Base-by-base conservation (phyloP, 129 eudicot genomes). In the Sambucus nigra region DNA sequence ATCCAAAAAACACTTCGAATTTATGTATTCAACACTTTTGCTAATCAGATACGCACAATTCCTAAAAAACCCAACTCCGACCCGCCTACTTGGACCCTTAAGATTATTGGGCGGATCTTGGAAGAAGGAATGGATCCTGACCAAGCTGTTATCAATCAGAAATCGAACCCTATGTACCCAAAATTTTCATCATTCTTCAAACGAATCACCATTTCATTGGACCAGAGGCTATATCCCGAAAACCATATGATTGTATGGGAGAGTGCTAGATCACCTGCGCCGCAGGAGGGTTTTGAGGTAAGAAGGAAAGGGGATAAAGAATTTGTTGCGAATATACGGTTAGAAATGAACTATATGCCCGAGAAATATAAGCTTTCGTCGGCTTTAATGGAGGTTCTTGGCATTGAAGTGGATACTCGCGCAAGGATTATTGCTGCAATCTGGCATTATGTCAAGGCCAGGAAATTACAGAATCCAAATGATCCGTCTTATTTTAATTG, bases 121-220 rank as follows among this genome's bases (percentile, higher is more conserved):
- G 98, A 91, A 73, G 98, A 89, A 15, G 98, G 98, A 24, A 57
- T 82, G 75, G 95, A 91, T 66, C 78, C 86, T 9, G 98, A 91
- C 29, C 94, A 85, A 52, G 94, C 82, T 69, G 93, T 81, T 0
- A 50, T 73, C 71, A 70, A 63, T 65, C 82, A 76, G 76, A 85
- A 69, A 42, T 40, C 88, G 7, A 85, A 55, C 79, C 63, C 94
- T 9, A 17, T 69, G 65, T 76, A 91, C 61, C 98, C 98, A 0
- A 91, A 85, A 70, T 82, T 91, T 72, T 91, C 98, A 13, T 64
- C 88, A 9, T 91, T 84, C 60, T 81, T 91, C 61, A 85, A 74
- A 66, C 73, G 88, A 46, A 88, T 91, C 49, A 68, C 82, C 17
- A 85, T 89, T 32, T 47, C 76, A 2, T 72, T 91, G 76, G 98